Conservation (phyloP, 768 basidiomycete species). For the Termitomyces bulborhizus region DNA sequence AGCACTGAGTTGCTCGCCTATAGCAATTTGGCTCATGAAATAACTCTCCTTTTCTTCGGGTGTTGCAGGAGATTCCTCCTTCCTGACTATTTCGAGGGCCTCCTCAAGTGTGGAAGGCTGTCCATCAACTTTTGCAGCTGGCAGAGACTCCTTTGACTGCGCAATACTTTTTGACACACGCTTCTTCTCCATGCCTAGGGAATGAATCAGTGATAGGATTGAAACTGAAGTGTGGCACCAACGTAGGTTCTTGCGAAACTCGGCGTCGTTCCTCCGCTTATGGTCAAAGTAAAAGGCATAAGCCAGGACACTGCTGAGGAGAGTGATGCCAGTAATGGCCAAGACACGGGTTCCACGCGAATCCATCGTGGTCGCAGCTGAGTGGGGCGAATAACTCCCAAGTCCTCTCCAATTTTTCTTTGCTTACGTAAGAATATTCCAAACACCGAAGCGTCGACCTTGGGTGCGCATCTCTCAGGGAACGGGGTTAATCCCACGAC, state of each 20-base stretch:
- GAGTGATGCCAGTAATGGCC: conserved; percentile 40
- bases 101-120: conserved; percentile 52
- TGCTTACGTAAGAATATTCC: conserved; percentile 13
- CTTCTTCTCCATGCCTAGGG: conserved; percentile 89
- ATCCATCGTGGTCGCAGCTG: conserved; percentile 27
- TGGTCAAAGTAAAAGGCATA: conserved; percentile 96
- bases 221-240: conserved; percentile 27
- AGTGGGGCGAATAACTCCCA: not conserved
- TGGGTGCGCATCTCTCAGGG: not conserved
- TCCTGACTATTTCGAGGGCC: conserved; percentile 60
- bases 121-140: conserved; percentile 18
- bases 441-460: conserved; percentile 1
- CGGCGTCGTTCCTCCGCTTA: conserved; percentile 79
- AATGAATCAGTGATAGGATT: conserved; percentile 10
- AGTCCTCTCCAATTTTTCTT: conserved; percentile 7
- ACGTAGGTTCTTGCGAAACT: conserved; percentile 88
- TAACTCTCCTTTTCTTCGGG: conserved; percentile 80
- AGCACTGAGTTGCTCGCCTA: conserved; percentile 78
- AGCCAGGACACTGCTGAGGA: conserved; percentile 58
- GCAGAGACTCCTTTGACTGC: conserved; percentile 32
- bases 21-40: conserved; percentile 85
- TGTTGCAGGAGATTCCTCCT: conserved; percentile 61
- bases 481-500: not conserved
- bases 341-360: conserved; percentile 32
- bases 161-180: conserved; percentile 67